Conservation (phyloP, 805 yeast species). For the Candida ulmi region DNA sequence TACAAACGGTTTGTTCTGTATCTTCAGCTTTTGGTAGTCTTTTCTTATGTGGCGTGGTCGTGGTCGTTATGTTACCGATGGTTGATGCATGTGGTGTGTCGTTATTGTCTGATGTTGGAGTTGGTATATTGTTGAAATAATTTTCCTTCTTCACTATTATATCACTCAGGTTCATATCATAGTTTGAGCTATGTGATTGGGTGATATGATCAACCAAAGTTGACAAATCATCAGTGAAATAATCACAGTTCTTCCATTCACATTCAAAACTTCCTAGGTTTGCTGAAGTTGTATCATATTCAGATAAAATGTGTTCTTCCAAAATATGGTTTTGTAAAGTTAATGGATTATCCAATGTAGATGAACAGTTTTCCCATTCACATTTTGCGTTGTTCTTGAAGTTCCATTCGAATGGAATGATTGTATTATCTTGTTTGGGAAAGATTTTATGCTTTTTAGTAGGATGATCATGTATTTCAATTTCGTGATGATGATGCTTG, state of each 20-base stretch:
- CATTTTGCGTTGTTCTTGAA: conserved; percentile 41
- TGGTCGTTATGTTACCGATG: too few relatives aligned
- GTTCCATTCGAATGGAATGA: conserved; percentile 23
- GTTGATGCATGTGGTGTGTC: neutral
- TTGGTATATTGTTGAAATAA: conserved; percentile 4
- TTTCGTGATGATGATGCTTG: conserved; percentile 33
- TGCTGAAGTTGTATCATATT: conserved; percentile 9
- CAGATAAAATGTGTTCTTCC: conserved; percentile 38
- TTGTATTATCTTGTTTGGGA: neutral
- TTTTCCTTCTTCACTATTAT: conserved; percentile 1
- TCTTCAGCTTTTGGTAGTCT: neutral
- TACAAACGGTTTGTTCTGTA: conserved; percentile 17
- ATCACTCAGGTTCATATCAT: conserved; percentile 23
- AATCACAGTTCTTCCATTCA: conserved; percentile 74
- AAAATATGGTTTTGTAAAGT: conserved; percentile 48
- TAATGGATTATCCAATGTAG: conserved; percentile 31
- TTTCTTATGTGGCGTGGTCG: neutral
- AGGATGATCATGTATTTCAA: conserved; percentile 30
- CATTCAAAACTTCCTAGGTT: conserved; percentile 32
- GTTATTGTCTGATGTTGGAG: neutral
- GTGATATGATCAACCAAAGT: conserved; percentile 57
- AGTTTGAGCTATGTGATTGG: conserved; percentile 35
- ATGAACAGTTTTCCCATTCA: conserved; percentile 64
- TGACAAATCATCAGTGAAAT: conserved; percentile 44
- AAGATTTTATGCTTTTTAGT: conserved; percentile 10